phyloP scores from a whole-genome alignment of 352 stramenopile genomes.

The Saprolegnia diclina region DNA sequence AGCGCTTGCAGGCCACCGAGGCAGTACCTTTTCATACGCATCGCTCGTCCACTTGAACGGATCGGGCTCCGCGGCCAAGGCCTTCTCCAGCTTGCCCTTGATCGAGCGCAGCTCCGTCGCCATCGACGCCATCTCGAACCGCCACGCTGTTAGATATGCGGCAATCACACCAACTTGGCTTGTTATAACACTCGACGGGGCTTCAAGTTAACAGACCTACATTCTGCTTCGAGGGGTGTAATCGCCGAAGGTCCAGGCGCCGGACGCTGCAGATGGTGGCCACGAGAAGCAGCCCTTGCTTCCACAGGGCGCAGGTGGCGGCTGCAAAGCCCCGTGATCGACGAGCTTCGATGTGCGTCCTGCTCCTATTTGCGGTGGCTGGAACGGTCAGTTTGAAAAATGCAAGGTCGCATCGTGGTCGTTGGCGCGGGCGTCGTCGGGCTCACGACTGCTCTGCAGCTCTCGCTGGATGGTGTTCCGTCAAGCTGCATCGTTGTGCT shows the following conservation, averaged over 20 bases:
- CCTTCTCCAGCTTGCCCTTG: slow-evolving; percentile 18
- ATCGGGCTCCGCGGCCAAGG: slow-evolving; percentile 1
- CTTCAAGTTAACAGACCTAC: neutral
- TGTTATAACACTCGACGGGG: neutral
- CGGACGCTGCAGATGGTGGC: neutral
- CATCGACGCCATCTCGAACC: slow-evolving; percentile 1
- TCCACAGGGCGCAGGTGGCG: no score
- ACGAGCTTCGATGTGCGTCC: neutral
- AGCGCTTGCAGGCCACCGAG: neutral
- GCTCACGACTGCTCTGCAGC: slow-evolving; percentile 27
- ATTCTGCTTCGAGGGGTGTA: neutral
- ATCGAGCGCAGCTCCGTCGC: slow-evolving; percentile 1
- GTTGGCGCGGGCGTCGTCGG: slow-evolving; percentile 27
- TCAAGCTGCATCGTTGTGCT: slow-evolving; percentile 10
- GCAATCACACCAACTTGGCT: neutral
- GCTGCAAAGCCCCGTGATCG: no score
- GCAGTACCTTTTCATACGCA: slow-evolving; percentile 8
- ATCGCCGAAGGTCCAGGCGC: neutral
- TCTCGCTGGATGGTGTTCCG: slow-evolving; percentile 21
- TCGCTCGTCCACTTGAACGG: slow-evolving; percentile 17
- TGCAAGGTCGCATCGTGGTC: slow-evolving; percentile 16
- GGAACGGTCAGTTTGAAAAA: neutral
- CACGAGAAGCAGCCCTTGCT: neutral
- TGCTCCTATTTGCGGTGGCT: neutral
- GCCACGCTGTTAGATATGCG: neutral